A percentile compares a stretch with the other conserved stretches of the same genome.
phyloP scores from a whole-genome alignment of 2,329 filamentous ascomycete genomes.

The Diaporthe citriasiana region DNA sequence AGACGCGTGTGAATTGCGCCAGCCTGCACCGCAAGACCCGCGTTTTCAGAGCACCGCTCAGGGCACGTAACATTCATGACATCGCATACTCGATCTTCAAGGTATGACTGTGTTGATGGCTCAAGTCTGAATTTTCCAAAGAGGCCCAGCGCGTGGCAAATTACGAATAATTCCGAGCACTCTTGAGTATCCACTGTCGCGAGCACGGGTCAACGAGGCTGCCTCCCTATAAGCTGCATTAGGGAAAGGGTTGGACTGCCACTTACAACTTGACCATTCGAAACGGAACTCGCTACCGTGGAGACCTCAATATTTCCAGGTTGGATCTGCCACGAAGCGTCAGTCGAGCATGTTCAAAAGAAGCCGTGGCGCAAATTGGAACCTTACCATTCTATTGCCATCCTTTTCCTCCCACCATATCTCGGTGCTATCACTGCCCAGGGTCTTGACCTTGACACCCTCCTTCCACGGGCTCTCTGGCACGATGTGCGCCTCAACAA shows the following conservation, averaged over 20 bases:
- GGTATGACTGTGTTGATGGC: too few species aligned
- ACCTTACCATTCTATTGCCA: slow-evolving; percentile 75
- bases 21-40: background rate
- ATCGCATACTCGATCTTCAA: background rate
- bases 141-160: background rate
- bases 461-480: slow-evolving; percentile 81
- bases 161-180: slow-evolving; percentile 62
- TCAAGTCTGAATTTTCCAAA: background rate
- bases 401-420: slow-evolving; percentile 87
- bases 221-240: background rate
- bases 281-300: slow-evolving; percentile 79
- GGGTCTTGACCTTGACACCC: slow-evolving; percentile 74
- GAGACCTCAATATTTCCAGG: slow-evolving; percentile 85
- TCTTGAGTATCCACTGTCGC: slow-evolving; percentile 74
- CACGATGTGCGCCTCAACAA: slow-evolving; percentile 90
- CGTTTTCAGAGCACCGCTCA: background rate
- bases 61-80: background rate
- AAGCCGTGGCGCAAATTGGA: background rate
- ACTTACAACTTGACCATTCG: slow-evolving; percentile 85
- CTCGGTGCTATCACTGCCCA: slow-evolving; percentile 70
- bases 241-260: background rate
- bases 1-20: background rate
- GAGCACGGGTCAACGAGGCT: slow-evolving; percentile 41
- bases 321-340: slow-evolving; percentile 70
- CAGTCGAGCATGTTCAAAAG: background rate